Evolutionary conservation across 306 rosid species (phyloP).

Genomic region (Lathyrus sativus): DNA sequence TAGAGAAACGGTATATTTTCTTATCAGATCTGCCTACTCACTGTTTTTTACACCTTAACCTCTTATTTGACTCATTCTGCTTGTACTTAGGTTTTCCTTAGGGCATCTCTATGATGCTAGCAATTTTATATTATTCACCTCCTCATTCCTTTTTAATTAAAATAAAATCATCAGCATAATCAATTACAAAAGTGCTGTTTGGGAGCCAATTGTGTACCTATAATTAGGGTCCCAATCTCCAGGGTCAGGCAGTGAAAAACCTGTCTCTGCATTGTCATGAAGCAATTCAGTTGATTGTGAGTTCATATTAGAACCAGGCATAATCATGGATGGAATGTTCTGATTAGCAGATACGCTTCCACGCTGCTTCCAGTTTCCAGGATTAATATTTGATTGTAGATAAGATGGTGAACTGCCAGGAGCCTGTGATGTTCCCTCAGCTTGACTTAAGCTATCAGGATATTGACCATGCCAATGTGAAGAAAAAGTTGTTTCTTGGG

Average conservation of each 20-base stretch:
- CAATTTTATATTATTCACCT: not conserved
- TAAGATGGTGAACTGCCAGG: constrained; percentile 72
- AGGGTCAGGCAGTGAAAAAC: constrained; percentile 80
- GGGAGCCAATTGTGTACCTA: constrained; percentile 57
- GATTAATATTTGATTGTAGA: constrained; percentile 58
- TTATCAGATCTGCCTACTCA: constrained; percentile 9
- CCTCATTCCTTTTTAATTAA: constrained; percentile 3
- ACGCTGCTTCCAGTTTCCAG: constrained; percentile 77
- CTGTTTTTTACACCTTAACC: not conserved
- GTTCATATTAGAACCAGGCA: constrained; percentile 53
- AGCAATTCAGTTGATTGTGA: constrained; percentile 51
- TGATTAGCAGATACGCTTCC: constrained; percentile 60
- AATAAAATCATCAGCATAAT: not conserved
- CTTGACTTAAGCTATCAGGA: constrained; percentile 61
- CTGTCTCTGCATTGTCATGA: constrained; percentile 62
- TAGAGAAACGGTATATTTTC: not conserved
- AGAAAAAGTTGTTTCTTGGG: constrained; percentile 71
- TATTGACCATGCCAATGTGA: constrained; percentile 78
- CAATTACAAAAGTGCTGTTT: constrained; percentile 17
- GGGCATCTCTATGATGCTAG: not conserved
- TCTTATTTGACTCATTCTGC: not conserved
- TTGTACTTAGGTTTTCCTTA: not conserved
- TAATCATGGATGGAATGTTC: constrained; percentile 53
- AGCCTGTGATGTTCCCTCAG: constrained; percentile 69
- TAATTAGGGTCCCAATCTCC: constrained; percentile 99